Evolutionary conservation across 352 stramenopile genomes (phyloP), one percentile per base, ranked within the genome.

Genomic region (Pythium myriotylum): DNA sequence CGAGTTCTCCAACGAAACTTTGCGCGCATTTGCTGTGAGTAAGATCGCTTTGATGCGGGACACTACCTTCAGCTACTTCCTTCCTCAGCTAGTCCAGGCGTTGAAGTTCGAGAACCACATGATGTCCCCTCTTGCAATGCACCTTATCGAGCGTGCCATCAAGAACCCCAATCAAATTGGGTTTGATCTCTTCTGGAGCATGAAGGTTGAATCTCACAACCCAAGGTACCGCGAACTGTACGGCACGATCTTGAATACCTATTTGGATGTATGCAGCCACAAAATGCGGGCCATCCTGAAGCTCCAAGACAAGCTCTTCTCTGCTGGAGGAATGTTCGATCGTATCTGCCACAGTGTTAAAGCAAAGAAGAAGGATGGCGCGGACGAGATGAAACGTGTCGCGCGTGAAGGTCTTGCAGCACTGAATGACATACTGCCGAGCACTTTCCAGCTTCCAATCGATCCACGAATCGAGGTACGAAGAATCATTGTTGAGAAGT

Each of bases 241-340:
- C 42, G 83, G 85, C 13, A 88, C 82, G 1, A 79, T 94, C 55
- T 70, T 93, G 46, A 92, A 95, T 27, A 83, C 83, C 5, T 95
- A 95, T 48, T 40, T 94, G 37, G 84, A 95, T 41, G 86, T 91
- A 47, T 91, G 77, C 69, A 97, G 74, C 55, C 88, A 79, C 48
- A 97, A 97, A 70, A 96, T 97, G 88, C 91, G 86, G 32, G 79
- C 91, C 0, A 96, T 98, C 68, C 72, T 94, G 3, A 95, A 96
- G 72, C 77, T 98, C 4, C 88, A 97, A 60, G 75, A 97, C 70
- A 91, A 86, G 62, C 67, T 92, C 35, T 95, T 94, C 47, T 81
- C 80, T 22, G 84, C 84, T 12, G 78, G 83, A 16, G 88, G 82
- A 19, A 93, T 80, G 75, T 91, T 85, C 40, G 86, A 92, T 51